Percentiles rank a stretch among this genome's conserved stretches.
phyloP scores from a whole-genome alignment of 2,329 filamentous ascomycete species.

The Ambrosiella xylebori region DNA sequence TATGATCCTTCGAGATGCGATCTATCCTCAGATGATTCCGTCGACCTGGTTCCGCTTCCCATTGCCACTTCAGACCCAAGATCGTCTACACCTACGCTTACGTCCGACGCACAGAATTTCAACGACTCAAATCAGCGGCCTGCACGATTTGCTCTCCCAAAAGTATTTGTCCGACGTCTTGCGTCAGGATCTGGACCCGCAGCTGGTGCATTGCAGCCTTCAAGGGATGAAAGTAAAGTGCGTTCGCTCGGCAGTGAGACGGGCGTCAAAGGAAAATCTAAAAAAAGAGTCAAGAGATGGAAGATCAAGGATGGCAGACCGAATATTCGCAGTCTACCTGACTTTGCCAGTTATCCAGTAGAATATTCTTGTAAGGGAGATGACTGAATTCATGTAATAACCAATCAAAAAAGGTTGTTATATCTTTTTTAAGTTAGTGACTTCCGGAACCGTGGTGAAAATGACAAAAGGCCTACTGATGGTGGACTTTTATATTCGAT shows the following conservation, averaged over 20 bases:
- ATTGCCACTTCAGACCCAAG: neutral
- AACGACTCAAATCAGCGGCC: neutral
- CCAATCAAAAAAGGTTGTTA: neutral
- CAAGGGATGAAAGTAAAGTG: neutral
- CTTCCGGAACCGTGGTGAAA: no score
- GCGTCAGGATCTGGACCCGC: neutral
- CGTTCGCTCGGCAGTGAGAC: neutral
- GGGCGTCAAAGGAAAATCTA: neutral
- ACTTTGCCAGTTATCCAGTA: conserved; percentile 8
- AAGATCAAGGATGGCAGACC: conserved; percentile 1
- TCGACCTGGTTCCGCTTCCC: neutral
- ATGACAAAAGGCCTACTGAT: no score
- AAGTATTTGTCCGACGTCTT: conserved; percentile 7
- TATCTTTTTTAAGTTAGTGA: neutral
- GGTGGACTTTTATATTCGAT: no score
- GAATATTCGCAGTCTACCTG: conserved; percentile 10
- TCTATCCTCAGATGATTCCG: neutral
- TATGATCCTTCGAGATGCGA: neutral
- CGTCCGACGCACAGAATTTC: neutral
- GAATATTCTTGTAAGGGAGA: conserved; percentile 7
- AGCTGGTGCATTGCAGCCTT: no score
- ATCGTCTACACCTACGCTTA: neutral
- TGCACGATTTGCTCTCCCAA: conserved; percentile 6
- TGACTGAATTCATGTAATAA: neutral
- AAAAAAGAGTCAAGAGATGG: neutral